Conservation (phyloP, 2,329 filamentous ascomycete species). For the Hypoxylon sp. region DNA sequence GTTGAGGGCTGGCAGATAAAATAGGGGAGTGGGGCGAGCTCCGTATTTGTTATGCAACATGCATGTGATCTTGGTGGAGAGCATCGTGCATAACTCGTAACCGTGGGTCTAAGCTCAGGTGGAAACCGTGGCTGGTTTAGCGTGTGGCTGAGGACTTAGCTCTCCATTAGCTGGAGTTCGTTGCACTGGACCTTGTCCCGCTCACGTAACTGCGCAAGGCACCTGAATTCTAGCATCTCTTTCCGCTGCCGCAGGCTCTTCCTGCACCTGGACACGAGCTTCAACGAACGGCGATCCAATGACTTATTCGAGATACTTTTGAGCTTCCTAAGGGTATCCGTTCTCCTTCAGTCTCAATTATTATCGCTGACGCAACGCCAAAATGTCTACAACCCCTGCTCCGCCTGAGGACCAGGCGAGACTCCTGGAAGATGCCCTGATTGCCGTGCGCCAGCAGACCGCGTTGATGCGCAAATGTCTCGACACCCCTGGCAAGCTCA, state of each 20-base stretch:
- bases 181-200: slow-evolving; percentile 22
- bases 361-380: slow-evolving; percentile 22
- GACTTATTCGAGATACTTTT: slow-evolving; percentile 28
- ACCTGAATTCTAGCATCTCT: slow-evolving; percentile 28
- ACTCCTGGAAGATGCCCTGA: slow-evolving; percentile 95
- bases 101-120: neutral
- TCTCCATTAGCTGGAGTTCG: slow-evolving; percentile 14
- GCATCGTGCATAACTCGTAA: neutral
- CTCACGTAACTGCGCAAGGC: slow-evolving; percentile 40
- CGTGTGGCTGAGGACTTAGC: slow-evolving; percentile 13
- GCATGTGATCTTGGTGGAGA: neutral
- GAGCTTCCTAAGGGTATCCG: slow-evolving; percentile 18
- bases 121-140: slow-evolving; percentile 2
- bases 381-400: slow-evolving; percentile 66
- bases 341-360: slow-evolving; percentile 10
- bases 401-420: slow-evolving; percentile 85
- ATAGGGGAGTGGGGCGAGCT: neutral
- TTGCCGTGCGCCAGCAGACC: slow-evolving; percentile 97
- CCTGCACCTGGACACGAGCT: slow-evolving; percentile 25
- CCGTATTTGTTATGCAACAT: neutral
- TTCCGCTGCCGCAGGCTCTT: slow-evolving; percentile 26
- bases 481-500: slow-evolving; percentile 96
- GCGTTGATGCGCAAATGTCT: slow-evolving; percentile 97
- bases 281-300: slow-evolving; percentile 29
- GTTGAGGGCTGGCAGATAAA: neutral